phyloP scores from a whole-genome alignment of 305 asterid genomes.

The Fraxinus latifolia region DNA sequence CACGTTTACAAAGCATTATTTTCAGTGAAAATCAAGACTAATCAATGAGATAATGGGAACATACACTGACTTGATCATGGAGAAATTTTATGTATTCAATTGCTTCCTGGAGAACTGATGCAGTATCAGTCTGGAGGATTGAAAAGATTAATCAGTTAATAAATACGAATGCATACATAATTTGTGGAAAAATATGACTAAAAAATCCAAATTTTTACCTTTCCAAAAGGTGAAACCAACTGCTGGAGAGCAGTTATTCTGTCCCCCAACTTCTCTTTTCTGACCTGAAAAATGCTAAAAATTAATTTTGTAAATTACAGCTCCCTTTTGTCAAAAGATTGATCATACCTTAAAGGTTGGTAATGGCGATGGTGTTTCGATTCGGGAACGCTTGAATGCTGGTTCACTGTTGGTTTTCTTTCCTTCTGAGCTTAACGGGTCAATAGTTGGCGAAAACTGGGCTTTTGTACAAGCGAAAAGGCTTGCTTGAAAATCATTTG shows the following conservation, averaged over 20 bases:
- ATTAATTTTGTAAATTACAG: slow-evolving; percentile 32
- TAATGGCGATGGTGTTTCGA: slow-evolving; percentile 76
- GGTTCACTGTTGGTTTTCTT: slow-evolving; percentile 47
- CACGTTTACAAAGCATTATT: background rate
- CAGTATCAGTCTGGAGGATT: slow-evolving; percentile 74
- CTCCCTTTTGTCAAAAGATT: slow-evolving; percentile 32
- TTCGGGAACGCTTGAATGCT: slow-evolving; percentile 55
- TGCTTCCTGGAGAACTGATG: slow-evolving; percentile 92
- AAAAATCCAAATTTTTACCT: slow-evolving; percentile 49
- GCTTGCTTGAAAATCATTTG: slow-evolving; percentile 16
- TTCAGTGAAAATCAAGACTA: slow-evolving; percentile 8
- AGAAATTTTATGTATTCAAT: slow-evolving; percentile 78
- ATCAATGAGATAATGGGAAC: slow-evolving; percentile 13
- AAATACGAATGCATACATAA: background rate
- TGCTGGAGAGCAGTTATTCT: slow-evolving; percentile 91
- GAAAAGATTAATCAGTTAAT: background rate
- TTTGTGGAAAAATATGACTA: slow-evolving; percentile 4
- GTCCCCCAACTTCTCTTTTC: slow-evolving; percentile 91
- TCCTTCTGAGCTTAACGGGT: slow-evolving; percentile 8
- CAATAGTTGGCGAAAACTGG: slow-evolving; percentile 30
- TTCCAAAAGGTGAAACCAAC: slow-evolving; percentile 93
- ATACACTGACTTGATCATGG: slow-evolving; percentile 83
- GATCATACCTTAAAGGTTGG: slow-evolving; percentile 82
- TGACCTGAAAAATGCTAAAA: slow-evolving; percentile 51
- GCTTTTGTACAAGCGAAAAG: slow-evolving; percentile 35